Evolutionary conservation across 1,284 basidiomycete species (phyloP).

Genomic region (Papiliotrema nemorosa): DNA sequence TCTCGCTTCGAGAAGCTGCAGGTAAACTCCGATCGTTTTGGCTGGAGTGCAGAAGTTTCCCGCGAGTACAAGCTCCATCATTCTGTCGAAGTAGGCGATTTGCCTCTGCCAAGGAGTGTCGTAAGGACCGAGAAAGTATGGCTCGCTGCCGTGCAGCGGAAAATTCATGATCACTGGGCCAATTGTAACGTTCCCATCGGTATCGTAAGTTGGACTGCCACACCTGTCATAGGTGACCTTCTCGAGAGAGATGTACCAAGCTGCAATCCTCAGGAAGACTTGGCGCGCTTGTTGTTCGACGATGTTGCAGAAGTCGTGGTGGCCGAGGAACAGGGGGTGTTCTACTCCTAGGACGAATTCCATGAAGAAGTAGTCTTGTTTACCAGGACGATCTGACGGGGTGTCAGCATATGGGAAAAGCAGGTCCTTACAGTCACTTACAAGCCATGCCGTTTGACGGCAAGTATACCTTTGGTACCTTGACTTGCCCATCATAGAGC

Average conservation of each 20-base stretch:
- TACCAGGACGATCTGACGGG: no score
- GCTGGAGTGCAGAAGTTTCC: not conserved
- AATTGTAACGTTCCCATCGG: slow-evolving; percentile 5
- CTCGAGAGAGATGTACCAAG: slow-evolving; percentile 7
- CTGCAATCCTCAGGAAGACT: no score
- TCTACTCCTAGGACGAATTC: not conserved
- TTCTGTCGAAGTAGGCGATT: slow-evolving; percentile 1
- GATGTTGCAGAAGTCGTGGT: not conserved
- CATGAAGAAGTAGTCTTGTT: slow-evolving; percentile 1
- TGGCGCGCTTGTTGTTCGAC: no score
- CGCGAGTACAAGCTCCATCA: not conserved
- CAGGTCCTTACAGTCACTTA: not conserved
- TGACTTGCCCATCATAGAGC: not conserved
- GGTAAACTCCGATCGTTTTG: not conserved
- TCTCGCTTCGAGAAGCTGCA: not conserved
- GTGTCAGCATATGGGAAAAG: no score
- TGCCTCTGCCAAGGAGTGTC: slow-evolving; percentile 7
- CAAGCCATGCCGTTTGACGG: not conserved
- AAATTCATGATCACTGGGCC: slow-evolving; percentile 6
- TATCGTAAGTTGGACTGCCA: slow-evolving; percentile 5
- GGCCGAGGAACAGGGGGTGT: not conserved
- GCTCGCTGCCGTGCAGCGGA: not conserved
- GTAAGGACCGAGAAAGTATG: slow-evolving; percentile 13
- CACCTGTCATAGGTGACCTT: slow-evolving; percentile 3
- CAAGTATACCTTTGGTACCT: not conserved